Percentiles rank a stretch among this genome's conserved stretches.
These are phyloP conservation scores for Zopfia rhizophila DNA, from an alignment of 2,329 filamentous ascomycete species.

Conservation along the genomic window DNA sequence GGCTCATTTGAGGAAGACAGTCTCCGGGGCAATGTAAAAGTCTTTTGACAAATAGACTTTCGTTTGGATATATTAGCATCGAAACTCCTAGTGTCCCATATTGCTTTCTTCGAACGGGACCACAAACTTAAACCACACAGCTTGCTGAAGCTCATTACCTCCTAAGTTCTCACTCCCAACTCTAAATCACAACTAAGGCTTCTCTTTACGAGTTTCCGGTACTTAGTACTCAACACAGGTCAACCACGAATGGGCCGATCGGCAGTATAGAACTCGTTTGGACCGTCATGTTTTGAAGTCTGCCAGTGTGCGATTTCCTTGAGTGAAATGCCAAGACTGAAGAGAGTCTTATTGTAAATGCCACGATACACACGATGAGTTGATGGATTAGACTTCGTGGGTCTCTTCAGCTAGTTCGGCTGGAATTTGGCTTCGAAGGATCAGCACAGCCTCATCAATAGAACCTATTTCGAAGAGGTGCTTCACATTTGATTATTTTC, in stretches of 20 bases:
- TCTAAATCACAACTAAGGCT: conserved; percentile 8
- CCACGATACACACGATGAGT: neutral
- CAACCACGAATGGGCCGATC: conserved; percentile 12
- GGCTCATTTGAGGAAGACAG: too few relatives aligned
- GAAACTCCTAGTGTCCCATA: too few relatives aligned
- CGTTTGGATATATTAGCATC: too few relatives aligned
- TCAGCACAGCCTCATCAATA: too few relatives aligned
- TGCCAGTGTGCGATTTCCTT: conserved; percentile 19
- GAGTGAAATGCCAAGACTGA: conserved; percentile 15
- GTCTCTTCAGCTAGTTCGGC: neutral
- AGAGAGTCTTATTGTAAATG: conserved; percentile 18
- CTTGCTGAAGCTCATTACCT: conserved; percentile 14
- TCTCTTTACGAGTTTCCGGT: conserved; percentile 1
- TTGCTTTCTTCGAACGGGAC: conserved; percentile 14
- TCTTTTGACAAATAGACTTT: too few relatives aligned
- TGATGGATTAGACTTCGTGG: neutral
- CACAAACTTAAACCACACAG: conserved; percentile 16
- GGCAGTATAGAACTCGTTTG: conserved; percentile 12
- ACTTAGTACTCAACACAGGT: conserved; percentile 6
- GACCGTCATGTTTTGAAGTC: too few relatives aligned
- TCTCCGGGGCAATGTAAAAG: too few relatives aligned
- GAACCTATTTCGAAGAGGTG: too few relatives aligned
- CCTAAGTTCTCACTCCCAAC: conserved; percentile 14
- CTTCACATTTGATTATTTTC: too few relatives aligned
- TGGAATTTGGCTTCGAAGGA: too few relatives aligned